These are phyloP conservation scores for Ilex paraguariensis DNA, from an alignment of 305 asterid genomes.

Conservation along the genomic window DNA sequence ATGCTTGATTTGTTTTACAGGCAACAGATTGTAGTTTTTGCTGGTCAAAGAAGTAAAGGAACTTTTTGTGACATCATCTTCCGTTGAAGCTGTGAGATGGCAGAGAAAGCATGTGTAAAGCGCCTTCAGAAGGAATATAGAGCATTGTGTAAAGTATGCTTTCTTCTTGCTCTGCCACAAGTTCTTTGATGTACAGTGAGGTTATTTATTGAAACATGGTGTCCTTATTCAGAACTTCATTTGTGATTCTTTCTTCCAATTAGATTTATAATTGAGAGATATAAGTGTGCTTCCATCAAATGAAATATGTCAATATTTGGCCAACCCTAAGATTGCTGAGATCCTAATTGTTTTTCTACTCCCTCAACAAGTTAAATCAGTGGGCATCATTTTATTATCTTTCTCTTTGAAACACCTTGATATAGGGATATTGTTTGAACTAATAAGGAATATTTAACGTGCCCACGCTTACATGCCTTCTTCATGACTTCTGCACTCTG, in stretches of 20 bases:
- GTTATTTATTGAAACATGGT: conserved; percentile 4
- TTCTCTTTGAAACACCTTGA: too few species aligned
- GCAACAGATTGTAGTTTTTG: conserved; percentile 21
- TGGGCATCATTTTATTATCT: too few species aligned
- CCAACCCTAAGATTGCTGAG: too few species aligned
- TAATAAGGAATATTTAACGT: too few species aligned
- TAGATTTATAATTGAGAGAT: too few species aligned
- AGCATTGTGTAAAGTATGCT: conserved; percentile 84
- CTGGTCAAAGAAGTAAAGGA: too few species aligned
- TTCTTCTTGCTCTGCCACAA: conserved; percentile 11
- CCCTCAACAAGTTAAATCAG: too few species aligned
- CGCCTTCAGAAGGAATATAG: conserved; percentile 97
- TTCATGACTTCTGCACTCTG: too few species aligned
- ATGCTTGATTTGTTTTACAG: conserved; percentile 6
- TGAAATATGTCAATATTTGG: neutral
- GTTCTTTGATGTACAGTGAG: conserved; percentile 8
- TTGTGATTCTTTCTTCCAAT: conserved; percentile 1
- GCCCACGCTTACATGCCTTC: too few species aligned
- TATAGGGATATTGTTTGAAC: too few species aligned
- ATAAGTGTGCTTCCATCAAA: neutral
- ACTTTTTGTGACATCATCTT: neutral
- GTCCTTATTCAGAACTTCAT: conserved; percentile 8
- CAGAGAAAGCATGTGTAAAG: conserved; percentile 73
- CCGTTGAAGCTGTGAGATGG: conserved; percentile 35
- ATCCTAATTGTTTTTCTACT: too few species aligned